phyloP scores from a whole-genome alignment of 495 filamentous ascomycete genomes.

The Hypoxylon fuscum region DNA sequence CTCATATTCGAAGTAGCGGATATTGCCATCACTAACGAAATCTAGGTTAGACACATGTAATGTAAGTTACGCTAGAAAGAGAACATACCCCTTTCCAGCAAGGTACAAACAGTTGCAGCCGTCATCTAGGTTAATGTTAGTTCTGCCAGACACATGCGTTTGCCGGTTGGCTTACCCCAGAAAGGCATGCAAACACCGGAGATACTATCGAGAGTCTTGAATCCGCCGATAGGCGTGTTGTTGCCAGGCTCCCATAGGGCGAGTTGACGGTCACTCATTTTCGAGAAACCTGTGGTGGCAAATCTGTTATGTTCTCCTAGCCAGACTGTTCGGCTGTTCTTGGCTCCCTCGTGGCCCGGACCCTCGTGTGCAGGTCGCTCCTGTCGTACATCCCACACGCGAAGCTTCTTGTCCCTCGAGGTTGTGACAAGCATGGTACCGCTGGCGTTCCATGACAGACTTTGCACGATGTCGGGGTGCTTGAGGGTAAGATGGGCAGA shows the following conservation, averaged over 20 bases:
- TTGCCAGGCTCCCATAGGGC: slow-evolving; percentile 93
- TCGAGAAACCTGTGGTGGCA: slow-evolving; percentile 95
- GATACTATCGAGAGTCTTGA: slow-evolving; percentile 87
- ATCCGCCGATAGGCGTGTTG: slow-evolving; percentile 86
- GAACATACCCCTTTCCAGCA: slow-evolving; percentile 90
- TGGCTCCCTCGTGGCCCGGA: slow-evolving; percentile 87
- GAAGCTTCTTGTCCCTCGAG: slow-evolving; percentile 96
- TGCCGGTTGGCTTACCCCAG: slow-evolving; percentile 70
- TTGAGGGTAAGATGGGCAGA: slow-evolving; percentile 75
- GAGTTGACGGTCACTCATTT: slow-evolving; percentile 97
- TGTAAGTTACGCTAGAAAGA: neutral
- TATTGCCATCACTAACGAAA: slow-evolving; percentile 85
- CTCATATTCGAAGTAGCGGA: slow-evolving; percentile 96
- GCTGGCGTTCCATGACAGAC: slow-evolving; percentile 93
- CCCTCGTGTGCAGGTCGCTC: slow-evolving; percentile 87
- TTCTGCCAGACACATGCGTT: neutral
- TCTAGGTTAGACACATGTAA: slow-evolving; percentile 18
- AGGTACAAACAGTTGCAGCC: slow-evolving; percentile 91
- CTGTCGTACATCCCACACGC: slow-evolving; percentile 96
- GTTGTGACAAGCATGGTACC: slow-evolving; percentile 91
- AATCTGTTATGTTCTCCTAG: slow-evolving; percentile 94
- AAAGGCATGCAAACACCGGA: slow-evolving; percentile 99
- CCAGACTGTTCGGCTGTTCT: slow-evolving; percentile 96
- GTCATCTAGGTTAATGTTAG: slow-evolving; percentile 68
- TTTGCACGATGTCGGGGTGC: slow-evolving; percentile 91